Evolutionary conservation across 202 grass and related monocot species (phyloP).

Genomic region (Saccharum hybrid): DNA sequence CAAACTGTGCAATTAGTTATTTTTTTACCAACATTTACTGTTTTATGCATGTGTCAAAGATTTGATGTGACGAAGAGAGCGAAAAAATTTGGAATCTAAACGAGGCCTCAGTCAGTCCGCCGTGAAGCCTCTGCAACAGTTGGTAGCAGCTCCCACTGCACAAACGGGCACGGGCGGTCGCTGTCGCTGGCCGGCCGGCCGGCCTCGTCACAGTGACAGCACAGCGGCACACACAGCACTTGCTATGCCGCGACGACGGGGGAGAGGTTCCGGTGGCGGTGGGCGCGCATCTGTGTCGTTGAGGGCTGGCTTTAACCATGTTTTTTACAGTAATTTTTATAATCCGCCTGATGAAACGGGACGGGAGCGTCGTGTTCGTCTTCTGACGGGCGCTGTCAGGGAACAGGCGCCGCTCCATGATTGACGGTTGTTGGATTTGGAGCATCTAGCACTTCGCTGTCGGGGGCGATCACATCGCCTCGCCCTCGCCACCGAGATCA

Average conservation of each 20-base stretch:
- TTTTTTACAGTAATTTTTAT: too few relatives aligned
- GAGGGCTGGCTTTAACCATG: constrained; percentile 9
- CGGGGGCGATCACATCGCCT: constrained; percentile 25
- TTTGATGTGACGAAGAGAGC: too few relatives aligned
- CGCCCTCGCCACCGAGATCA: neutral
- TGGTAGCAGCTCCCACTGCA: neutral
- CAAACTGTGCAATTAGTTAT: too few relatives aligned
- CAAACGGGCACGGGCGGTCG: neutral
- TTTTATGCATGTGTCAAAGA: too few relatives aligned
- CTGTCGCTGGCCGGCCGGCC: neutral
- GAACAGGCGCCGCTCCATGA: constrained; percentile 42
- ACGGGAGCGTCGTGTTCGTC: neutral
- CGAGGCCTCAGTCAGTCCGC: neutral
- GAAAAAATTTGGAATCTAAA: too few relatives aligned
- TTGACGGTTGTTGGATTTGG: constrained; percentile 62
- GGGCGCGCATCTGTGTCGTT: neutral
- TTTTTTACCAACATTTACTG: too few relatives aligned
- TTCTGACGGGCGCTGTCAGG: constrained; percentile 37
- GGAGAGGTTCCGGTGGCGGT: neutral
- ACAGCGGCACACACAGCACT: neutral
- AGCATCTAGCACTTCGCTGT: constrained; percentile 39
- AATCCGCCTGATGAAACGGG: neutral
- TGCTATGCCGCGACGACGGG: neutral
- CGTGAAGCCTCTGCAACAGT: neutral
- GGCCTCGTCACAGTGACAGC: neutral